Conservation (phyloP, 177 flowering plant genomes). For the Telopea speciosissima region DNA sequence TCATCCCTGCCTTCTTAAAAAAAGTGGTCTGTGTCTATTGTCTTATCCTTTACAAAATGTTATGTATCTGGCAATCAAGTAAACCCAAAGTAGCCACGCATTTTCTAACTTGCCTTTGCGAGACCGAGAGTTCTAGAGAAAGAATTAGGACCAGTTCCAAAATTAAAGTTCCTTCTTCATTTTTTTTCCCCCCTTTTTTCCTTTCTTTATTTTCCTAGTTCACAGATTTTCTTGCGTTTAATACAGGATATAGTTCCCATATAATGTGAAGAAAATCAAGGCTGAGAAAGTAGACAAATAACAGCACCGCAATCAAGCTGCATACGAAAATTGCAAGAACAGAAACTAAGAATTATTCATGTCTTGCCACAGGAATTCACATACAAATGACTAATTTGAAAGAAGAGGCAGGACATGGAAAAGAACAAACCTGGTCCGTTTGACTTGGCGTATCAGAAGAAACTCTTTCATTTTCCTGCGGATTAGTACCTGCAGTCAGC, state of each 20-base stretch:
- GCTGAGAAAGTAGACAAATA: neutral
- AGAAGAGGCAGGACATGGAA: neutral
- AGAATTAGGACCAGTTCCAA: neutral
- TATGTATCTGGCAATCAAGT: neutral
- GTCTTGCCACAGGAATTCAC: neutral
- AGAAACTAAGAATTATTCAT: neutral
- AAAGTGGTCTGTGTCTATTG: neutral
- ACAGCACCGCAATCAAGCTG: neutral
- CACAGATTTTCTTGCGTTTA: neutral
- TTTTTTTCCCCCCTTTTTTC: neutral
- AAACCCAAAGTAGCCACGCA: neutral
- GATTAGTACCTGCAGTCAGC: constrained; percentile 5
- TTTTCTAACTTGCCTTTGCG: neutral
- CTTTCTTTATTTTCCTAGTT: no score
- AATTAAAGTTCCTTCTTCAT: neutral
- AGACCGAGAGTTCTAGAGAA: neutral
- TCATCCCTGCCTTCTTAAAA: neutral
- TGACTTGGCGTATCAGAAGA: neutral
- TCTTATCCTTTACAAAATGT: neutral
- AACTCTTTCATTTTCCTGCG: neutral
- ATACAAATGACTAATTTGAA: neutral
- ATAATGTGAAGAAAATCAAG: neutral
- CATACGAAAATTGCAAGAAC: neutral
- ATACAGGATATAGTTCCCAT: neutral
- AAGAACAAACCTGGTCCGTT: constrained; percentile 5